These are phyloP conservation scores for Golovinomyces cichoracearum DNA, from an alignment of 2,329 filamentous ascomycete species.

Conservation along the genomic window DNA sequence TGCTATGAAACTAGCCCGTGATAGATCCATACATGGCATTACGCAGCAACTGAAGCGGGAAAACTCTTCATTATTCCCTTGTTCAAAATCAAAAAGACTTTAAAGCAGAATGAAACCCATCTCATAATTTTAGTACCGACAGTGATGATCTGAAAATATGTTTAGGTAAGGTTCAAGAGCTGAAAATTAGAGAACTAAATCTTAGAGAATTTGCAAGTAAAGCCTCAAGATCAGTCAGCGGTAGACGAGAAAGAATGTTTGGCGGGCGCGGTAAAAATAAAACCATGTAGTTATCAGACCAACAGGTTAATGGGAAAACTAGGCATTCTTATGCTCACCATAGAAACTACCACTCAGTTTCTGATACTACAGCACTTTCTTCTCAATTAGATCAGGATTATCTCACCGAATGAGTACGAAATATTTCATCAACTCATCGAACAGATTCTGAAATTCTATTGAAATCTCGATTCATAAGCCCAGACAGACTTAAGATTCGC, in stretches of 20 bases:
- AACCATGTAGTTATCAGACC: slow-evolving; percentile 20
- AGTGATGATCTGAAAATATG: neutral
- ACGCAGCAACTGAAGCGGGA: slow-evolving; percentile 17
- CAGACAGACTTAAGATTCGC: slow-evolving; percentile 22
- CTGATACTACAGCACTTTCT: slow-evolving; percentile 15
- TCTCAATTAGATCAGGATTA: slow-evolving; percentile 19
- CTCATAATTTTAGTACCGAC: slow-evolving; percentile 22
- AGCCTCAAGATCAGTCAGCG: slow-evolving; percentile 34
- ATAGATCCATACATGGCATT: slow-evolving; percentile 17
- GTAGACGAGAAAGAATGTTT: slow-evolving; percentile 33
- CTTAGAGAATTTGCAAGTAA: slow-evolving; percentile 30
- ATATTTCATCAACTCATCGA: slow-evolving; percentile 24
- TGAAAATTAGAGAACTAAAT: slow-evolving; percentile 15
- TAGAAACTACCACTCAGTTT: slow-evolving; percentile 9
- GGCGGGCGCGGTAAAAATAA: slow-evolving; percentile 18
- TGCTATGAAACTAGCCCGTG: slow-evolving; percentile 17
- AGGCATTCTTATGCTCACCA: slow-evolving; percentile 12
- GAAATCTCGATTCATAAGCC: slow-evolving; percentile 27
- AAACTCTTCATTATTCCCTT: slow-evolving; percentile 22
- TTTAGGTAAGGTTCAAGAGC: slow-evolving; percentile 3
- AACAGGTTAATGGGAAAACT: slow-evolving; percentile 24
- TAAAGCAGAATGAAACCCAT: slow-evolving; percentile 20
- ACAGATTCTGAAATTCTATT: slow-evolving; percentile 22
- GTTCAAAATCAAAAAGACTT: slow-evolving; percentile 15
- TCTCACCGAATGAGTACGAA: slow-evolving; percentile 23